Base-by-base conservation (phyloP, 768 basidiomycete species). In the Russula abietina region DNA sequence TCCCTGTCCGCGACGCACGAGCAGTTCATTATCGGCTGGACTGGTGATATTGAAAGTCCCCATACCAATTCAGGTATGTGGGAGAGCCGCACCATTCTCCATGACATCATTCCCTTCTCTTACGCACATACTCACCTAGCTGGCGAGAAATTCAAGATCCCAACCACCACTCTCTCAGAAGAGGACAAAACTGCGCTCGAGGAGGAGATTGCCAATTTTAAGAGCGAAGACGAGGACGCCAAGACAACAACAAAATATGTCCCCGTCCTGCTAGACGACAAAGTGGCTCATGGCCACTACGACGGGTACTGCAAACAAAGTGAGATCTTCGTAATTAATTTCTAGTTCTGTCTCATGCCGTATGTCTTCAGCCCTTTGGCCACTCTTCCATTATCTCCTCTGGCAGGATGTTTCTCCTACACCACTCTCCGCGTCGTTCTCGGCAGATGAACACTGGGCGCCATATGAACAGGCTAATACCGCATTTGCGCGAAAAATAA, bases 281-380 rank as follows among this genome's bases (percentile, higher is more conserved):
- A 88, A 72, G 83, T 93, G 43, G 93, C 92, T 24, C 91, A 93
- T 69, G 92, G 88, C 0, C 94, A 97, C 73, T 97, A 98, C 72
- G 94, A 98, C 68, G 95, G 94, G 0, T 98, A 97, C 73, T 98
- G 95, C 83, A 99, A 99, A 74, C 87, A 89, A 70, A 96, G 93
- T 95, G 69, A 74, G 89, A 53, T 83, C 28, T 48, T 24, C 39
- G 4, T 38, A 11, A 16, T 10, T 57, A 41, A 9, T 14, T 3
- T 28, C 16, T 57, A 26, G 12, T 38, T 48, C 26, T 55, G 22
- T 30, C n/a, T 57, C 3, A 46, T 45, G 24, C 12, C 28, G n/a
- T 26, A 32, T 11, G 4, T 52, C 50, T 43, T 12, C 69, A 96
- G 93, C 87, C 43, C 85, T 99, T 49, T 99, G 96, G 95, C 96